These are phyloP conservation scores for Ophiostoma ulmi DNA, from an alignment of 2,329 filamentous ascomycete genomes.

Conservation along the genomic window DNA sequence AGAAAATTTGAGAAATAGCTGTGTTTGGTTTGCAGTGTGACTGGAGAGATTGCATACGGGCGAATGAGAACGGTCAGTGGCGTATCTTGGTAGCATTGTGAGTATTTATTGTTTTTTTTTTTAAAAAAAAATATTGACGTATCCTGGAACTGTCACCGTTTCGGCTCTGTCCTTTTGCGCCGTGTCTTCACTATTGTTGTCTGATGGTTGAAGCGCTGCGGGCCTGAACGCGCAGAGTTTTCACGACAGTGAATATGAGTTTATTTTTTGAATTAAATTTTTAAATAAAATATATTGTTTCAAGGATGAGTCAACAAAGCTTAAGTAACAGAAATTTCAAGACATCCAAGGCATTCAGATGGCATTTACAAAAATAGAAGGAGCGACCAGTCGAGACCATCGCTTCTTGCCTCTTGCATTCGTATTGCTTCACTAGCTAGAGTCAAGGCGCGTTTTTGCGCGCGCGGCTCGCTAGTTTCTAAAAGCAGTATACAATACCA, in stretches of 20 bases:
- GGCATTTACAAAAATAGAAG: not conserved
- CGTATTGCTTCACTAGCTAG: not conserved
- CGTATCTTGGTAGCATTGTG: not conserved
- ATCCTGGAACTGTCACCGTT: constrained; percentile 8
- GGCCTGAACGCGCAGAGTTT: constrained; percentile 6
- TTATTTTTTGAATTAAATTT: not conserved
- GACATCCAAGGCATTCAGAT: not conserved
- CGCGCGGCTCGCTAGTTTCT: not conserved
- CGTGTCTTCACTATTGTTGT: not conserved
- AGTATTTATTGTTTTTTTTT: not conserved
- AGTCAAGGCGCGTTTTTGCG: not conserved
- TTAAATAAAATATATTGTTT: not conserved
- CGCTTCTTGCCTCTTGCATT: not conserved
- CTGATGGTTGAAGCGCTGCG: not conserved
- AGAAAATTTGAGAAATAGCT: not conserved
- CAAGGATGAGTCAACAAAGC: not conserved
- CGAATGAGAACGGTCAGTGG: constrained; percentile 10
- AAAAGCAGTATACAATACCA: not conserved
- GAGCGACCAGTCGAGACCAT: not conserved
- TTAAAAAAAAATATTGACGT: not conserved
- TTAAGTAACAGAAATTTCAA: not conserved
- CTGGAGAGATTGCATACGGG: not conserved
- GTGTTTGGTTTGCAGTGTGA: not conserved
- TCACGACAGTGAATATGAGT: not conserved
- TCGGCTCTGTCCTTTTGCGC: not conserved